A percentile compares a stretch with the other conserved stretches of the same genome.
Conservation (phyloP, 169 alveolate genomes). For the Plasmodium knowlesi region DNA sequence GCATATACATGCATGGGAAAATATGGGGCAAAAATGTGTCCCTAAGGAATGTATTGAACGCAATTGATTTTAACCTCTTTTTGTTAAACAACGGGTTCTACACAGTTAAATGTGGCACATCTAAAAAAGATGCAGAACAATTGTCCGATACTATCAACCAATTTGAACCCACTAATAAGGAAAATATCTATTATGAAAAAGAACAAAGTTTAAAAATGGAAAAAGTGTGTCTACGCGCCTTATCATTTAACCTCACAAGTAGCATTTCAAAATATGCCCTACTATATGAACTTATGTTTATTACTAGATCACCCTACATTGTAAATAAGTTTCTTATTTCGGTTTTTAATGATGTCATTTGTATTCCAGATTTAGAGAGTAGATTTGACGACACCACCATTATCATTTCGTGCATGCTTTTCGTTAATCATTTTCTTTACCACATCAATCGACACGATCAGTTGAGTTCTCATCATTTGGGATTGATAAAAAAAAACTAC, state of each 20-base stretch:
- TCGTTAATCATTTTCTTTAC: conserved; percentile 68
- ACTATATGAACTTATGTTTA: conserved; percentile 59
- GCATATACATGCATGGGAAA: conserved; percentile 53
- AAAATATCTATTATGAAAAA: conserved; percentile 47
- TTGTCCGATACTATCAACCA: background rate
- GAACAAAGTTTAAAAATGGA: conserved; percentile 67
- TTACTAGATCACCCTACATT: conserved; percentile 67
- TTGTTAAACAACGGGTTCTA: conserved; percentile 10
- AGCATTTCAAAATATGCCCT: conserved; percentile 35
- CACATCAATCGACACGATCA: conserved; percentile 23
- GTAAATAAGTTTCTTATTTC: conserved; percentile 53
- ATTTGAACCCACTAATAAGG: conserved; percentile 41
- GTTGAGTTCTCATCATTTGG: background rate
- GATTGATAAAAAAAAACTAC: conserved; percentile 5
- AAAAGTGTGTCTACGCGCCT: conserved; percentile 22
- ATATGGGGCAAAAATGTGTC: conserved; percentile 14
- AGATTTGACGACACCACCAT: conserved; percentile 34
- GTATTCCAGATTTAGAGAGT: conserved; percentile 44
- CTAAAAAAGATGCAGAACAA: background rate
- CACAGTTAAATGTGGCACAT: background rate
- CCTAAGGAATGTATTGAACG: conserved; percentile 50
- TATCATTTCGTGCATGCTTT: conserved; percentile 55
- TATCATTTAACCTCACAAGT: conserved; percentile 39
- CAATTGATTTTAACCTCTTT: conserved; percentile 27
- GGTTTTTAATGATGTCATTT: conserved; percentile 62